These are phyloP conservation scores for Kazachstania viticola DNA, from an alignment of 805 yeast species.

Conservation along the genomic window DNA sequence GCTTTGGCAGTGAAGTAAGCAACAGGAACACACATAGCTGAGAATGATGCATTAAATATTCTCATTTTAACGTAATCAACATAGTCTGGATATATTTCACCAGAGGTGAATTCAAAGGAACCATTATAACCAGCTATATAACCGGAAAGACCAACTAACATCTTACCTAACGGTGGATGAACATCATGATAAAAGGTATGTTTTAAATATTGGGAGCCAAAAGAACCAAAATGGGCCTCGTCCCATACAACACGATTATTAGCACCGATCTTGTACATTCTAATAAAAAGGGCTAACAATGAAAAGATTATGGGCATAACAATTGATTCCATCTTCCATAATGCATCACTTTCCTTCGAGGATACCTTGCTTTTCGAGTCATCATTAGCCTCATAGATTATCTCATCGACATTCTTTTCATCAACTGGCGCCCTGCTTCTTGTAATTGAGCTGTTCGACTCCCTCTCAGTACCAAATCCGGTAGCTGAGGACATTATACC, in stretches of 20 bases:
- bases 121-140: slow-evolving; percentile 76
- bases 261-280: slow-evolving; percentile 48
- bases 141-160: slow-evolving; percentile 70
- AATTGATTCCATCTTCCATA: slow-evolving; percentile 29
- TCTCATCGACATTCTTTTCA: background rate
- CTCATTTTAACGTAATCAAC: slow-evolving; percentile 57
- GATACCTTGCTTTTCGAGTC: background rate
- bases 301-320: slow-evolving; percentile 37
- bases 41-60: slow-evolving; percentile 56
- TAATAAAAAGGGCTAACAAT: slow-evolving; percentile 36
- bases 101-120: slow-evolving; percentile 62
- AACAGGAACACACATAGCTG: slow-evolving; percentile 55
- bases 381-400: slow-evolving; percentile 1
- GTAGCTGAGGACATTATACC: slow-evolving; percentile 2
- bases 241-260: slow-evolving; percentile 70
- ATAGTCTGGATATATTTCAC: slow-evolving; percentile 49
- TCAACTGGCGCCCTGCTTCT: background rate
- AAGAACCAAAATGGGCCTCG: slow-evolving; percentile 83
- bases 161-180: slow-evolving; percentile 79
- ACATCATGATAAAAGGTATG: slow-evolving; percentile 80
- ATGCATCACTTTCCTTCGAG: background rate
- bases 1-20: slow-evolving; percentile 61
- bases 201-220: slow-evolving; percentile 68
- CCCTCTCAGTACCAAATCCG: background rate
- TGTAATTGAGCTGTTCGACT: background rate